Base-by-base conservation (phyloP, 1,284 basidiomycete genomes). In the Papiliotrema flavescens region DNA sequence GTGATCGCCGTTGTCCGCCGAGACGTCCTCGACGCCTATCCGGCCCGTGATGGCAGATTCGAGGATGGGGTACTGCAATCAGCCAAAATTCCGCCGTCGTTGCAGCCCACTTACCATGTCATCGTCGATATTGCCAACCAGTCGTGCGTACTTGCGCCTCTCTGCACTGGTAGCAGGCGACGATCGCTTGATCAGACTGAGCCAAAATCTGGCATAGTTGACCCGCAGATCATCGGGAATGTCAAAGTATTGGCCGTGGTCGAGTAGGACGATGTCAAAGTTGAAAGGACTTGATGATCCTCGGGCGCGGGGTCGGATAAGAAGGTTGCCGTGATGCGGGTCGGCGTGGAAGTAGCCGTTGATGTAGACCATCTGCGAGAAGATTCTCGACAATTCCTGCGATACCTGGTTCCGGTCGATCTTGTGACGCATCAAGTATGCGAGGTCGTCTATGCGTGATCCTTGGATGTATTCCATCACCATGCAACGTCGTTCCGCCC, bases 391-490 rank as follows among this genome's bases (percentile, higher is more conserved):
- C n/a, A 95, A 79, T 75, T 97, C 93, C 59, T 96, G 79, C 2
- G 90, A 87, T 41, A 97, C 93, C 69, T 88, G 87, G 69, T 97
- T 99, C 51, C 95, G 82, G 75, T 99, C 92, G 64, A 99, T 98
- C 51, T 85, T 80, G 63, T 92, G 82, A 43, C 85, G 77, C 35
- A 88, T 86, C 8, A 99, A 81, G 72, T 90, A 99, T 50, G 81
- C 81, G 51, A 97, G 76, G 74, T 98, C 88, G 70, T 98, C 95
- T 2, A 95, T 87, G 15, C 96, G 82, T 2, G 85, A 87, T 19
- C 96, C 96, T 64, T 90, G 82, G 59, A 85, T 83, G 64, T 74
- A 97, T 71, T 98, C 95, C 94, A 98, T 97, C 50, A 94, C 84
- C 59, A 98, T 81, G 17, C 94, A 89, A 32, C 95, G 81, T 71